phyloP scores from a whole-genome alignment of 2,329 filamentous ascomycete genomes.

The Fusarium siculi region DNA sequence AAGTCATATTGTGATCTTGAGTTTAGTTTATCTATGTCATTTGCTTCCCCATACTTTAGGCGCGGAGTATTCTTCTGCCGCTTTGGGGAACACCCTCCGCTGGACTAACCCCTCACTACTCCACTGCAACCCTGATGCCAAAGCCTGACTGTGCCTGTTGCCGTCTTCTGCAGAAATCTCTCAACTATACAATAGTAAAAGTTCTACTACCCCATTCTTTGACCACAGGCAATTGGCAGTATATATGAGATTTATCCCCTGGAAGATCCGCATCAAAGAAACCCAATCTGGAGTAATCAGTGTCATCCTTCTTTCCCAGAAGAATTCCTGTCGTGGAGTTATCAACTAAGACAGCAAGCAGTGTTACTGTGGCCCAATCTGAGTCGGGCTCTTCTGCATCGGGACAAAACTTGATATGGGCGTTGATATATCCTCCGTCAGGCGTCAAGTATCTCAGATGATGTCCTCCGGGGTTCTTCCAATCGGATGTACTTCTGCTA shows the following conservation, averaged over 20 bases:
- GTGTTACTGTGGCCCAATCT: neutral
- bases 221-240: neutral
- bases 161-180: neutral
- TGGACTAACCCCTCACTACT: neutral
- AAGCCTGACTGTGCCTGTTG: fast-evolving
- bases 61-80: conserved; percentile 16
- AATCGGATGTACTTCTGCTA: neutral
- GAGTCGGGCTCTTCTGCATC: neutral
- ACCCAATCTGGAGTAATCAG: neutral
- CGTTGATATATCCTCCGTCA: fast-evolving
- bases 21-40: neutral
- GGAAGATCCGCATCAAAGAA: no score
- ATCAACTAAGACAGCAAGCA: no score
- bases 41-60: neutral
- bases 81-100: neutral
- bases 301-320: fast-evolving
- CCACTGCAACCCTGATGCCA: fast-evolving
- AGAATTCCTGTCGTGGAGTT: no score
- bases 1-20: fast-evolving
- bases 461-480: no score
- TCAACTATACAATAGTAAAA: neutral
- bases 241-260: no score
- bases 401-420: neutral
- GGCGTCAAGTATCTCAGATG: neutral
- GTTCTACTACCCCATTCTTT: fast-evolving